Conservation (phyloP, 208 protist genomes). For the Crithidia expoeki region DNA sequence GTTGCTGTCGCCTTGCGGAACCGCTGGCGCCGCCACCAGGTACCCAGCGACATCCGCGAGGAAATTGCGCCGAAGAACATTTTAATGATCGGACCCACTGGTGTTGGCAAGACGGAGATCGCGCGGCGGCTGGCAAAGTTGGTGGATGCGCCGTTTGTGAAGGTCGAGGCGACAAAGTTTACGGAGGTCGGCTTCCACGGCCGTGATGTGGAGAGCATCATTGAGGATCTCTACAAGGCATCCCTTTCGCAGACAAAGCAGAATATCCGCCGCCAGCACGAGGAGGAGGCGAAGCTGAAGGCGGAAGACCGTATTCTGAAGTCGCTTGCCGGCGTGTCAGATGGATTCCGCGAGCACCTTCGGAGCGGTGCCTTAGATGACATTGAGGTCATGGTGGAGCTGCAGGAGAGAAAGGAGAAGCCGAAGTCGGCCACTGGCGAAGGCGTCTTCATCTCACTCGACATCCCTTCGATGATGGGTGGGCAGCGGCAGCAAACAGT, state of each 20-base stretch:
- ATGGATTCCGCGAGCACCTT: conserved; percentile 94
- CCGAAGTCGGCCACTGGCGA: conserved; percentile 80
- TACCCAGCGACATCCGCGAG: conserved; percentile 87
- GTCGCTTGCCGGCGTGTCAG: conserved; percentile 86
- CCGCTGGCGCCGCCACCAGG: conserved; percentile 93
- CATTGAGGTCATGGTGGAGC: conserved; percentile 92
- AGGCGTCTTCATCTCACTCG: conserved; percentile 87
- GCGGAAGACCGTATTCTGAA: conserved; percentile 92
- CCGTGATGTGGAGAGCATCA: conserved; percentile 97
- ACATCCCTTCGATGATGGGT: conserved; percentile 84
- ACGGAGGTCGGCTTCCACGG: conserved; percentile 98
- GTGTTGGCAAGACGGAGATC: conserved; percentile 97
- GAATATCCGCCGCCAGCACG: conserved; percentile 88
- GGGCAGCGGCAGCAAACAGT: conserved; percentile 76
- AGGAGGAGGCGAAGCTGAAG: conserved; percentile 78
- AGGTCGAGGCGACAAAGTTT: conserved; percentile 99
- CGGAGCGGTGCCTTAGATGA: conserved; percentile 92
- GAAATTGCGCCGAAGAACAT: conserved; percentile 96
- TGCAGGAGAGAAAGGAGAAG: conserved; percentile 92
- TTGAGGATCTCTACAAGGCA: conserved; percentile 96
- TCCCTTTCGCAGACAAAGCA: conserved; percentile 93
- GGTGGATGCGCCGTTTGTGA: conserved; percentile 97
- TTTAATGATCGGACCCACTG: conserved; percentile 95
- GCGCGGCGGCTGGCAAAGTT: conserved; percentile 97
- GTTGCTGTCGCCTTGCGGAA: conserved; percentile 97